Conservation (phyloP, 2,329 filamentous ascomycete species). For the Fusarium dlaminii region DNA sequence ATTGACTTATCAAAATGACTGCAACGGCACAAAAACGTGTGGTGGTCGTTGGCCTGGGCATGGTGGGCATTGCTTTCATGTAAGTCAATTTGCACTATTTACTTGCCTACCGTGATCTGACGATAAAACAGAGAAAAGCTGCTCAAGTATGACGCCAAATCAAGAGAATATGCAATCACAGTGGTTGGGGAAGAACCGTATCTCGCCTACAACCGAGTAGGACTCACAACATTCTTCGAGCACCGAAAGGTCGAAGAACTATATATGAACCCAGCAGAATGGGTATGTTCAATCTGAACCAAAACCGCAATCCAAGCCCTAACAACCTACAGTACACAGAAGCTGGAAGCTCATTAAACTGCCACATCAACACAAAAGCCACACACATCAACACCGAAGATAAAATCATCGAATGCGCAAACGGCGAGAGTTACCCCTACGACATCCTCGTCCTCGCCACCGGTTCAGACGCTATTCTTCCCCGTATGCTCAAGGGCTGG, state of each 20-base stretch:
- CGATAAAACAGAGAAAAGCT: constrained; percentile 76
- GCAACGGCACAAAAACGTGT: constrained; percentile 64
- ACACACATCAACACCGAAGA: constrained; percentile 68
- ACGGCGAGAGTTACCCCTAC: constrained; percentile 76
- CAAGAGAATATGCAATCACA: constrained; percentile 80
- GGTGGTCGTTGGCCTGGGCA: constrained; percentile 87
- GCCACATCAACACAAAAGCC: constrained; percentile 78
- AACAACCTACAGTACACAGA: constrained; percentile 66
- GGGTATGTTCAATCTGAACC: constrained; percentile 61
- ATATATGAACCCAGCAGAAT: constrained; percentile 87
- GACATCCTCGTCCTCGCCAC: constrained; percentile 87
- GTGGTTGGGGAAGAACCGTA: constrained; percentile 90
- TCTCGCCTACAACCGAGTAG: constrained; percentile 90
- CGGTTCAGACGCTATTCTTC: constrained; percentile 84
- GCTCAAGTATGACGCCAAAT: constrained; percentile 81
- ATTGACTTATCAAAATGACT: constrained; percentile 21
- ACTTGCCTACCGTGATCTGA: constrained; percentile 4
- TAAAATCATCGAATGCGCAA: constrained; percentile 76
- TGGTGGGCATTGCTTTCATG: constrained; percentile 93
- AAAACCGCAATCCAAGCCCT: not conserved
- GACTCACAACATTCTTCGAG: constrained; percentile 88
- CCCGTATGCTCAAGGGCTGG: constrained; percentile 75
- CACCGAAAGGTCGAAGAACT: constrained; percentile 85
- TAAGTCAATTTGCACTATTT: constrained; percentile 56
- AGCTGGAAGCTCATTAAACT: constrained; percentile 74